Percentiles rank a stretch among this genome's conserved stretches.
Evolutionary conservation across 345 rosid genomes (phyloP).

Genomic region (Rhodamnia argentea): DNA sequence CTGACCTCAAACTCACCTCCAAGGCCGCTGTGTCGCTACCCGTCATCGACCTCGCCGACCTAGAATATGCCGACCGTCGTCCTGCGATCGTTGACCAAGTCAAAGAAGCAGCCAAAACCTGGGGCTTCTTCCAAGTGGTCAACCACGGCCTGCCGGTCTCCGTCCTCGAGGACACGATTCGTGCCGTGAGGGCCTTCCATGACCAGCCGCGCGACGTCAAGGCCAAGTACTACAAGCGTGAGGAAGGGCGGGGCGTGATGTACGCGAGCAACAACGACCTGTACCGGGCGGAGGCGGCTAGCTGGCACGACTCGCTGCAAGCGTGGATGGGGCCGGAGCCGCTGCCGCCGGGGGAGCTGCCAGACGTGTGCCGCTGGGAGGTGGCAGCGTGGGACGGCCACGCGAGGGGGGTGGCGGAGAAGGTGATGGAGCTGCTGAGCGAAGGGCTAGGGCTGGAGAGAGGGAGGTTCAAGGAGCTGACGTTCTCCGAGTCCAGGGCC

Average conservation of each 20-base stretch:
- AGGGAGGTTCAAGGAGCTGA: conserved; percentile 18
- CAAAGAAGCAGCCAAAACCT: conserved; percentile 8
- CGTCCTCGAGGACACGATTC: conserved; percentile 6
- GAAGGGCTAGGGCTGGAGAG: conserved; percentile 23
- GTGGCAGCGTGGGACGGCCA: conserved; percentile 14
- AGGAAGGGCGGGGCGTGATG: conserved; percentile 2
- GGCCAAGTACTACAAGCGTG: conserved; percentile 16
- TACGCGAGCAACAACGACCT: conserved; percentile 23
- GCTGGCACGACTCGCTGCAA: conserved; percentile 23
- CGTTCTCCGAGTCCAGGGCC: not conserved
- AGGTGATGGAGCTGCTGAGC: conserved; percentile 27
- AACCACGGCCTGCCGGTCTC: conserved; percentile 14
- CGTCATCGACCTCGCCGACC: conserved; percentile 2
- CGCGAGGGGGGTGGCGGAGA: conserved; percentile 15
- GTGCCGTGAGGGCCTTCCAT: conserved; percentile 16
- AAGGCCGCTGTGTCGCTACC: not conserved
- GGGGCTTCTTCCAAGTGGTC: conserved; percentile 29
- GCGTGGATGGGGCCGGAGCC: conserved; percentile 12
- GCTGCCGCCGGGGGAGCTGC: conserved; percentile 7
- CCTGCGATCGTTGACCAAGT: not conserved
- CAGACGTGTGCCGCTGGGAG: conserved; percentile 14
- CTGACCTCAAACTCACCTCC: conserved; percentile 1
- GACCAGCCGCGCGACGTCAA: conserved; percentile 16
- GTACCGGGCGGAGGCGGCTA: conserved; percentile 15
- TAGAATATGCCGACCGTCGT: not conserved